Evolutionary conservation across 1,284 basidiomycete genomes (phyloP), one percentile per base, ranked within the genome.

Genomic region (Leccinum subrobustum): DNA sequence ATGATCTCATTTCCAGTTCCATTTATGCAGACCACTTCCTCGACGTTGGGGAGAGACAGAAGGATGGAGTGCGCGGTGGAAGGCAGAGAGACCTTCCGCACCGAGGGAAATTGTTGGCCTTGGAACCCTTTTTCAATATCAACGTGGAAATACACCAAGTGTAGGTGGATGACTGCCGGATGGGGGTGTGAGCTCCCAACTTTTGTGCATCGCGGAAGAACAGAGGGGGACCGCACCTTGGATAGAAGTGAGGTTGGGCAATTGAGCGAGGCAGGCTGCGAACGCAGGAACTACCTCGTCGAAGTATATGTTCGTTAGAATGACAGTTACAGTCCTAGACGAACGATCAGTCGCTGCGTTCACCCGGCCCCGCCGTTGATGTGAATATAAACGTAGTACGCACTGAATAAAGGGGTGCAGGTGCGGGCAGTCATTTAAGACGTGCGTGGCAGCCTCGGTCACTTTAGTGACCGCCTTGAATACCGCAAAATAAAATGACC

Each of bases 241-340:
- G 7, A 78, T 65, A 3, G 72, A 73, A 51, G 72, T 67, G 11
- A 78, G 67, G 57, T 75, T 76, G 9, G 76, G 76, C 3, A 77
- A 59, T 11, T 58, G 59, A 5, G 66, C 62, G 9, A 77, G 69
- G 58, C 71, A 75, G 9, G 61, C 56, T 18, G 70, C 72, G 42
- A 79, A 73, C 6, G 67, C 64, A 2, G 73, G 65, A 6, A 76
- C 61, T 18, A 74, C 67, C 2, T 67, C 63, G 1, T 54, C 44
- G 4, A 50, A 52, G 3, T 35, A 29, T 16, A 23, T 60, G 2
- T 39, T 52, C 25, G 58, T 60, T 23, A 60, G 20, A 11, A 59
- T 61, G 8, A 78, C 67, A 3, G 69, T 70, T 14, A 72, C 63
- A 0, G 65, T 68, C 25, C 75, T 78, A 42, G 9, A 55, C 20